Conservation (phyloP, 2,329 filamentous ascomycete species). For the Colletotrichum sp. region DNA sequence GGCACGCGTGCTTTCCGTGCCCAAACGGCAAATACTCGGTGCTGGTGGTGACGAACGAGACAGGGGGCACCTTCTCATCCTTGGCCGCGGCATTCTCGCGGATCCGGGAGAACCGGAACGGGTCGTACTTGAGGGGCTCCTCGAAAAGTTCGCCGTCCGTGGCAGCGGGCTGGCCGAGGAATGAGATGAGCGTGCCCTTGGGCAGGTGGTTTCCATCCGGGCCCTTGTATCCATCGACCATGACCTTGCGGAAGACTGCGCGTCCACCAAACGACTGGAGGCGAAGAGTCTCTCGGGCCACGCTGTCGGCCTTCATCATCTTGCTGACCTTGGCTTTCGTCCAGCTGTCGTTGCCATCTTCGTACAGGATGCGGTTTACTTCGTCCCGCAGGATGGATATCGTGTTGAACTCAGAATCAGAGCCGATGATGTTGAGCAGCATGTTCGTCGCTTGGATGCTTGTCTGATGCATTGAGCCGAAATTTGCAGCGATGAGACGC, state of each 20-base stretch:
- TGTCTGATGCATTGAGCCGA: conserved; percentile 44
- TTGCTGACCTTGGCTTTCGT: conserved; percentile 39
- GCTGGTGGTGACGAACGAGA: conserved; percentile 34
- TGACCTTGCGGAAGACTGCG: conserved; percentile 31
- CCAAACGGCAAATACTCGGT: conserved; percentile 36
- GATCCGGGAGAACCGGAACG: conserved; percentile 43
- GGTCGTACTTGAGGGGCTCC: conserved; percentile 42
- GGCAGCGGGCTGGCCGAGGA: conserved; percentile 33
- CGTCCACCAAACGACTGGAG: conserved; percentile 34
- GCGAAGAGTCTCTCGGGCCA: conserved; percentile 46
- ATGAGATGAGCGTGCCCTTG: conserved; percentile 35
- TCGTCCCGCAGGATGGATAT: conserved; percentile 42
- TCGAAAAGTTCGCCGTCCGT: conserved; percentile 34
- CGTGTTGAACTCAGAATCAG: conserved; percentile 39
- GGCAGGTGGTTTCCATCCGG: conserved; percentile 35
- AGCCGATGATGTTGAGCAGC: conserved; percentile 39
- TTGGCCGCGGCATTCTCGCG: conserved; percentile 31
- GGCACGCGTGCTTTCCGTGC: conserved; percentile 38
- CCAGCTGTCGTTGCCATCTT: conserved; percentile 34
- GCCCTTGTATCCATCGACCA: conserved; percentile 31
- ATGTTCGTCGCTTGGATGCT: conserved; percentile 43
- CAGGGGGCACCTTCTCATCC: conserved; percentile 21
- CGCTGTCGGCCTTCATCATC: conserved; percentile 45
- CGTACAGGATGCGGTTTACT: conserved; percentile 31
- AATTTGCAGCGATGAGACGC: conserved; percentile 37